Percentiles rank a stretch among this genome's conserved stretches.
Conservation (phyloP, 164 flowering plant genomes). For the Chimonanthus salicifolius region DNA sequence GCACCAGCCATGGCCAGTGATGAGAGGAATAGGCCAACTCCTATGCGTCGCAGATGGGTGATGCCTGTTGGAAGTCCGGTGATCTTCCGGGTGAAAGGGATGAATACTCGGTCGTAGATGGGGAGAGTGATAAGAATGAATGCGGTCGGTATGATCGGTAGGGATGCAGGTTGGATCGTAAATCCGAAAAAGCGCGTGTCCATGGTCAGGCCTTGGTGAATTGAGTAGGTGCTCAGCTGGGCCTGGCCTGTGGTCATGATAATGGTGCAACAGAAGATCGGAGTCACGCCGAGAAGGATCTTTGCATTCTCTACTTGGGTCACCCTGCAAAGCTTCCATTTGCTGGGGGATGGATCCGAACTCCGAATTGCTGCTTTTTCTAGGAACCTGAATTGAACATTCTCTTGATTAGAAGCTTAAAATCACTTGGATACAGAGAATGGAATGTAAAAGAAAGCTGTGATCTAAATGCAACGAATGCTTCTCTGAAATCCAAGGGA, state of each 20-base stretch:
- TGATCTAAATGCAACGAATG: no score
- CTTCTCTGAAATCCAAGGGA: no score
- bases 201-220: slow-evolving; percentile 54
- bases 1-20: slow-evolving; percentile 42
- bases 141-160: slow-evolving; percentile 37
- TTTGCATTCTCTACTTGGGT: slow-evolving; percentile 58
- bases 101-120: slow-evolving; percentile 36
- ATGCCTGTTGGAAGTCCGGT: slow-evolving; percentile 44
- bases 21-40: slow-evolving; percentile 40
- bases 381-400: slow-evolving; percentile 26
- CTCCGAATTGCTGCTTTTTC: slow-evolving; percentile 49
- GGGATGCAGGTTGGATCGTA: slow-evolving; percentile 44
- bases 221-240: slow-evolving; percentile 53
- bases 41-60: slow-evolving; percentile 47
- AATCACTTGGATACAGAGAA: no score
- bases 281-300: slow-evolving; percentile 35
- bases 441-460: no score
- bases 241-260: slow-evolving; percentile 56
- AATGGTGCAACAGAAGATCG: slow-evolving; percentile 47
- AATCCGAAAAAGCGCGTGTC: slow-evolving; percentile 31
- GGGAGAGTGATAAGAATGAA: slow-evolving; percentile 44
- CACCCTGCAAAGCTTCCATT: slow-evolving; percentile 47
- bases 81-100: slow-evolving; percentile 24
- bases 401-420: no score
- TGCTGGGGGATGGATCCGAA: slow-evolving; percentile 14